Percentiles rank a stretch among this genome's conserved stretches.
These are phyloP conservation scores for Ambrosia artemisiifolia DNA, from an alignment of 129 eudicot species.

Conservation along the genomic window DNA sequence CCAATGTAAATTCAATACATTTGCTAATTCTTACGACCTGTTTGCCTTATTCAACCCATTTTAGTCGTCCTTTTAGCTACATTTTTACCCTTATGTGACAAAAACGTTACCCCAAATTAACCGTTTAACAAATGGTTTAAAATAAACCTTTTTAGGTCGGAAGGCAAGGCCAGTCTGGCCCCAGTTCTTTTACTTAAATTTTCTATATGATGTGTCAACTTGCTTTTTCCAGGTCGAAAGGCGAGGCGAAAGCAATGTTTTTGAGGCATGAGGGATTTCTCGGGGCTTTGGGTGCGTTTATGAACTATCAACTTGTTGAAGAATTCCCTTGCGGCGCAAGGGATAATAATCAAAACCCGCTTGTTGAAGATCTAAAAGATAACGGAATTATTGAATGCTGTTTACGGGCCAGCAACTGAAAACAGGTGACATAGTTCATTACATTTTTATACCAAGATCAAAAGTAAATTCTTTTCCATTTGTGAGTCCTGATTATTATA, in stretches of 20 bases:
- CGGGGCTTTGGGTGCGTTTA: conserved; percentile 89
- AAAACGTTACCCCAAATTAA: neutral
- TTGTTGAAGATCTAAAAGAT: conserved; percentile 28
- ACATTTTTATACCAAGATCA: neutral
- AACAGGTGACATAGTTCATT: neutral
- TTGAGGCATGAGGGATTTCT: conserved; percentile 87
- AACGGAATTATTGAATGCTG: conserved; percentile 40
- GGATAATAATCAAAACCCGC: conserved; percentile 21
- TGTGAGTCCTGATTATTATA: conserved; percentile 13
- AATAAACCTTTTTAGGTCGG: conserved; percentile 46
- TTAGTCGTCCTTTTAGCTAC: neutral
- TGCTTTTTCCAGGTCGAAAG: conserved; percentile 73
- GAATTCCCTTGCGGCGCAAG: conserved; percentile 32
- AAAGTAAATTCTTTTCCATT: neutral
- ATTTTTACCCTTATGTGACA: neutral
- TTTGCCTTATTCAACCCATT: neutral
- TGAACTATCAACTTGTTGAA: conserved; percentile 51
- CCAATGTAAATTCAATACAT: too few species aligned
- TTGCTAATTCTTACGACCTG: neutral
- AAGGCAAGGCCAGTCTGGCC: conserved; percentile 48
- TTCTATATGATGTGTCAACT: neutral
- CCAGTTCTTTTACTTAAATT: neutral
- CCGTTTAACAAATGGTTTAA: neutral
- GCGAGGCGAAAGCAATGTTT: conserved; percentile 93
- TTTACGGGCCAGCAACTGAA: conserved; percentile 30